Conservation (phyloP, 495 filamentous ascomycete species). For the Schizothecium vesticola region DNA sequence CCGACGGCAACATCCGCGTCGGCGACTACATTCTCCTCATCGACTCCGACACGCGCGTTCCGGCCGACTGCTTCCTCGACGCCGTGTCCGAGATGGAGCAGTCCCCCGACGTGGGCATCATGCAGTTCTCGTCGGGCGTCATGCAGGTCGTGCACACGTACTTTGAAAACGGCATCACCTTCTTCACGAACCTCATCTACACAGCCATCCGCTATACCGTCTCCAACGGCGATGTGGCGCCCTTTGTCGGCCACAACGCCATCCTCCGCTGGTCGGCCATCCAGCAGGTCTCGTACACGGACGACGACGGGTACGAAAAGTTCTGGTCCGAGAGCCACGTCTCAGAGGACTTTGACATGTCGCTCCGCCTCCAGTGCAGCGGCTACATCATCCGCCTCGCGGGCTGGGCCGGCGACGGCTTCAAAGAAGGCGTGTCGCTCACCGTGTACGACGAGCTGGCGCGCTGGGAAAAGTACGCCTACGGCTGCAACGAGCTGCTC, state of each 20-base stretch:
- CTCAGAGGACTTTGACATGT: slow-evolving; percentile 84
- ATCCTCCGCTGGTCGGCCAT: slow-evolving; percentile 75
- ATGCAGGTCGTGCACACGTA: slow-evolving; percentile 74
- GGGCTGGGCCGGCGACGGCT: slow-evolving; percentile 67
- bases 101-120: slow-evolving; percentile 72
- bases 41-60: slow-evolving; percentile 75
- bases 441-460: slow-evolving; percentile 81
- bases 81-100: slow-evolving; percentile 76
- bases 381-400: slow-evolving; percentile 72
- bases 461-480: slow-evolving; percentile 83
- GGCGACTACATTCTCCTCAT: slow-evolving; percentile 75
- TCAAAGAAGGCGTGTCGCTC: slow-evolving; percentile 79
- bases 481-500: slow-evolving; percentile 79
- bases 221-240: slow-evolving; percentile 75
- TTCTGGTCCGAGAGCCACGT: slow-evolving; percentile 82
- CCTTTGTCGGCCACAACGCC: slow-evolving; percentile 77
- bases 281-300: slow-evolving; percentile 66
- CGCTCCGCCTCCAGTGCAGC: slow-evolving; percentile 64
- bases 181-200: slow-evolving; percentile 82
- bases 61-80: slow-evolving; percentile 67
- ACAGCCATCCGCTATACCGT: slow-evolving; percentile 72
- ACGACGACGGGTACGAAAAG: slow-evolving; percentile 66
- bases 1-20: slow-evolving; percentile 72
- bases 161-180: slow-evolving; percentile 73
- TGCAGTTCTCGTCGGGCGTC: slow-evolving; percentile 76